Percentiles rank a stretch among this genome's conserved stretches.
Evolutionary conservation across 2,329 filamentous ascomycete species (phyloP).

Genomic region (Ceratocystis variospora): DNA sequence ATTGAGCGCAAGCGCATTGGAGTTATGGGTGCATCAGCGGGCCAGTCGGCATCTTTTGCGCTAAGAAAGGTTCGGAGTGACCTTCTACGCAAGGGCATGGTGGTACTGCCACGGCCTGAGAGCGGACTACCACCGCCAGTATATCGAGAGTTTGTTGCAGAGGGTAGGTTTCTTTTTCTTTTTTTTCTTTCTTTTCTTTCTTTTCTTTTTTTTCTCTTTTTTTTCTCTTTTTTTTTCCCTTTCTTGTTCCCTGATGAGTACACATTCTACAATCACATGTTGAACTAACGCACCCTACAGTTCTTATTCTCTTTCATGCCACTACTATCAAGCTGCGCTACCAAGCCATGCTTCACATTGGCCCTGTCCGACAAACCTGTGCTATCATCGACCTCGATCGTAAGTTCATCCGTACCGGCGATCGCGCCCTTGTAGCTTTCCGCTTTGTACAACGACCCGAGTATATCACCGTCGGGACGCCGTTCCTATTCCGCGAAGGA

Average conservation of each 20-base stretch:
- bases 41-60: conserved; percentile 85
- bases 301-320: conserved; percentile 86
- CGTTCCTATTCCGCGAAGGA: conserved; percentile 85
- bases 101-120: conserved; percentile 74
- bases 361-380: conserved; percentile 87
- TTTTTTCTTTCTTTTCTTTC: not conserved
- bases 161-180: conserved; percentile 37
- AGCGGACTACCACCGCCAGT: conserved; percentile 50
- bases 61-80: conserved; percentile 75
- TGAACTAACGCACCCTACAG: conserved; percentile 29
- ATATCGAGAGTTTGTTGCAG: conserved; percentile 64
- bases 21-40: conserved; percentile 76
- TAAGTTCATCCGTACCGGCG: conserved; percentile 86
- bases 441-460: conserved; percentile 88
- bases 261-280: not conserved
- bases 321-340: conserved; percentile 96
- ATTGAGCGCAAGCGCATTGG: conserved; percentile 90
- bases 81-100: conserved; percentile 96
- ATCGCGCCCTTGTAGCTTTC: conserved; percentile 88
- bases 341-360: conserved; percentile 96
- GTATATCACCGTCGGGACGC: conserved; percentile 76
- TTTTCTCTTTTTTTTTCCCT: too few relatives aligned
- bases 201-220: too few relatives aligned
- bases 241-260: not conserved
- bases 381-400: conserved; percentile 95